These are phyloP conservation scores for Boeremia lycopersici DNA, from an alignment of 2,329 filamentous ascomycete species.

Conservation along the genomic window DNA sequence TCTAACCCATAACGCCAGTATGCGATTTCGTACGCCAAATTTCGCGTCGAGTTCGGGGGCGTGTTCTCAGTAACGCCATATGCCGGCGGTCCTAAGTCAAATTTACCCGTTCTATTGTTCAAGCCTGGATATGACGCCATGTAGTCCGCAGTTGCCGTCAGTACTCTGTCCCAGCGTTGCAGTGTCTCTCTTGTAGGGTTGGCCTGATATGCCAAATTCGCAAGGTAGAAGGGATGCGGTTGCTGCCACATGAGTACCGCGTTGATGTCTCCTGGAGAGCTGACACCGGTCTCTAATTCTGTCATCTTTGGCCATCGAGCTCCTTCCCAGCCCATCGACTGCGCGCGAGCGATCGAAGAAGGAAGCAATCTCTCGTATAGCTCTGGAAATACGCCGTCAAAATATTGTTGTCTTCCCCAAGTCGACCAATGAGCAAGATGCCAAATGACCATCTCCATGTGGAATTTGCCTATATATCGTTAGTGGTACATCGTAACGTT, in stretches of 20 bases:
- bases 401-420: slow-evolving; percentile 54
- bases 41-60: slow-evolving; percentile 59
- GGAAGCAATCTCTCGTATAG: slow-evolving; percentile 55
- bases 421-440: slow-evolving; percentile 57
- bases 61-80: slow-evolving; percentile 63
- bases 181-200: slow-evolving; percentile 53
- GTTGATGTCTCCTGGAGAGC: slow-evolving; percentile 65
- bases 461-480: slow-evolving; percentile 51
- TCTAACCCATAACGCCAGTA: slow-evolving; percentile 66
- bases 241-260: slow-evolving; percentile 65
- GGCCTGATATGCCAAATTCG: slow-evolving; percentile 59
- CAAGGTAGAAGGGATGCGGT: slow-evolving; percentile 64
- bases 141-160: slow-evolving; percentile 61
- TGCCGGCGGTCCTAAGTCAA: slow-evolving; percentile 58
- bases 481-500: background rate
- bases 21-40: slow-evolving; percentile 63
- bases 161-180: slow-evolving; percentile 58
- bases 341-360: slow-evolving; percentile 40
- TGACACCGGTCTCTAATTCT: slow-evolving; percentile 57
- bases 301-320: slow-evolving; percentile 62
- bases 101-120: slow-evolving; percentile 57
- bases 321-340: slow-evolving; percentile 47
- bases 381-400: slow-evolving; percentile 52
- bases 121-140: slow-evolving; percentile 63
- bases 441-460: slow-evolving; percentile 61